These are phyloP conservation scores for Buxus sempervirens DNA, from an alignment of 164 flowering plant species.

Conservation along the genomic window DNA sequence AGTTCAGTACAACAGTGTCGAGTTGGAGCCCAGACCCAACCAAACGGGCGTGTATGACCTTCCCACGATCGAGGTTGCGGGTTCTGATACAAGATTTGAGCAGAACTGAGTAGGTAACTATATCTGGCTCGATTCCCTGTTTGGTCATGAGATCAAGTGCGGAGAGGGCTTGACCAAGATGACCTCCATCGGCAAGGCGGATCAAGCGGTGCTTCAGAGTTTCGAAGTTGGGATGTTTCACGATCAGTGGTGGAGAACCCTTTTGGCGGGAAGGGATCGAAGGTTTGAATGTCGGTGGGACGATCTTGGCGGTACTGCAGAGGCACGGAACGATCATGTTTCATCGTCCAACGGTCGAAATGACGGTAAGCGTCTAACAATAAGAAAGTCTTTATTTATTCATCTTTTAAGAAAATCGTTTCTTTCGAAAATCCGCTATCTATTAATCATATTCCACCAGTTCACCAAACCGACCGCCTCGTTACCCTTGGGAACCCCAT, in stretches of 20 bases:
- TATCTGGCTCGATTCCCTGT: conserved; percentile 38
- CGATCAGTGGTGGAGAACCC: conserved; percentile 10
- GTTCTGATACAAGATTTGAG: conserved; percentile 73
- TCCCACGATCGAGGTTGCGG: conserved; percentile 51
- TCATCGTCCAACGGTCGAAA: conserved; percentile 10
- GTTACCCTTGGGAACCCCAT: too few relatives aligned
- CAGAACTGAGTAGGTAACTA: conserved; percentile 54
- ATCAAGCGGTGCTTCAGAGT: conserved; percentile 42
- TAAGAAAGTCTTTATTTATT: too few relatives aligned
- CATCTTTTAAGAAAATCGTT: too few relatives aligned
- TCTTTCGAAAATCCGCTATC: too few relatives aligned
- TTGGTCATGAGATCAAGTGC: conserved; percentile 50
- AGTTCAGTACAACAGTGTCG: conserved; percentile 49
- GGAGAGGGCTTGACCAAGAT: conserved; percentile 49
- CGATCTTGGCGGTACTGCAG: conserved; percentile 17
- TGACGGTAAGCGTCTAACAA: too few relatives aligned
- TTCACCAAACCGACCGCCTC: too few relatives aligned
- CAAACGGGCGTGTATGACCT: conserved; percentile 46
- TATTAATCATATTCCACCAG: too few relatives aligned
- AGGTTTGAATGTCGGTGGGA: conserved; percentile 17
- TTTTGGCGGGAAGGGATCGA: conserved; percentile 21
- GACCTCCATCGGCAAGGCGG: conserved; percentile 38
- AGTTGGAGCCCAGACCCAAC: conserved; percentile 34
- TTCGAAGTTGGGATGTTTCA: conserved; percentile 26
- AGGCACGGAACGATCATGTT: conserved; percentile 20